A percentile compares a stretch with the other conserved stretches of the same genome.
These are phyloP conservation scores for Stygiomarasmius scandens DNA, from an alignment of 1,284 basidiomycete species.

Conservation along the genomic window DNA sequence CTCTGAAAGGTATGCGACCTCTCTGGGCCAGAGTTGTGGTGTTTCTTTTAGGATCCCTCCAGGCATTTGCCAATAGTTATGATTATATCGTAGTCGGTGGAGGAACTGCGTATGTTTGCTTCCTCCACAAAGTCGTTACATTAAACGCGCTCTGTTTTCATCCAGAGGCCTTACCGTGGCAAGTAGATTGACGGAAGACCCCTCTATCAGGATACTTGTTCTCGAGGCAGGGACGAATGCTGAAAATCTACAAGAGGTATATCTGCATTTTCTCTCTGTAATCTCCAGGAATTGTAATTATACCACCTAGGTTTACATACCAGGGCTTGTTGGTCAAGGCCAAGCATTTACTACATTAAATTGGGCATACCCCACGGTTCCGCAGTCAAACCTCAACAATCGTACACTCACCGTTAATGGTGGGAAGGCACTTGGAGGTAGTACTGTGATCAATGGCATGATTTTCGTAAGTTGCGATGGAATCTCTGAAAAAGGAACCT, in stretches of 20 bases:
- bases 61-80: constrained; percentile 9
- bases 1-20: too few species aligned
- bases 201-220: constrained; percentile 15
- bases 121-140: neutral
- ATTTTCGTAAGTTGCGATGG: constrained; percentile 28
- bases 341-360: constrained; percentile 28
- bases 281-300: too few species aligned
- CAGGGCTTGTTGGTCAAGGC: constrained; percentile 29
- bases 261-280: neutral
- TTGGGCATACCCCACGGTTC: constrained; percentile 31
- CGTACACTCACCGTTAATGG: constrained; percentile 27
- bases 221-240: constrained; percentile 26
- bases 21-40: too few species aligned
- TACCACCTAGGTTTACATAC: constrained; percentile 28
- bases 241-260: constrained; percentile 31
- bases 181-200: constrained; percentile 21
- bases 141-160: neutral
- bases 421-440: constrained; percentile 34
- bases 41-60: too few species aligned
- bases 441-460: constrained; percentile 33
- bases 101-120: constrained; percentile 28
- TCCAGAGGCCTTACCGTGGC: constrained; percentile 24
- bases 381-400: constrained; percentile 27
- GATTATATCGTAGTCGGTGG: constrained; percentile 36
- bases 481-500: too few species aligned